A percentile compares a stretch with the other conserved stretches of the same genome.
Conservation (phyloP, 169 alveolate species). For the Pseudocohnilembus persalinus region DNA sequence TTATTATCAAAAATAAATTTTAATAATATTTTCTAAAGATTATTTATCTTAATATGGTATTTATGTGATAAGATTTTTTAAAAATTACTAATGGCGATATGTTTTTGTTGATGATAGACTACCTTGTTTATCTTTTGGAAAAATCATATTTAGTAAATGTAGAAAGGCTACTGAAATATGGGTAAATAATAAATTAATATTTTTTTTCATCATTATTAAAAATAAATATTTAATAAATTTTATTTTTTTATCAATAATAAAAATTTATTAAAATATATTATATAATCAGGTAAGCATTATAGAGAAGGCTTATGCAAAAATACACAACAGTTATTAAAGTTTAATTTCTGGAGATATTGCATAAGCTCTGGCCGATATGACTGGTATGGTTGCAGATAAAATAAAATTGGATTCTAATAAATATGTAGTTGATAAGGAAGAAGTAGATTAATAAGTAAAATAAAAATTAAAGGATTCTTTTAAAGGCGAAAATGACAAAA, state of each 20-base stretch:
- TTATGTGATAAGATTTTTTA: slow-evolving; percentile 64
- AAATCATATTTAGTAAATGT: slow-evolving; percentile 60
- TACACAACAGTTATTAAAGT: slow-evolving; percentile 56
- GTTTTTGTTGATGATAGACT: slow-evolving; percentile 71
- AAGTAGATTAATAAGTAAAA: neutral
- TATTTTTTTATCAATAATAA: too few relatives aligned
- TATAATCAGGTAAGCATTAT: too few relatives aligned
- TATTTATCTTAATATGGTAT: slow-evolving; percentile 52
- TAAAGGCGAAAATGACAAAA: slow-evolving; percentile 2
- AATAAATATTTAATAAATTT: too few relatives aligned
- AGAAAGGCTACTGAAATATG: slow-evolving; percentile 70
- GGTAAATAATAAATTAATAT: too few relatives aligned
- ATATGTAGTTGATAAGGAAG: neutral
- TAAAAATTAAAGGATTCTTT: neutral
- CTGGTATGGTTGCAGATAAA: slow-evolving; percentile 19
- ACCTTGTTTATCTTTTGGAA: slow-evolving; percentile 59
- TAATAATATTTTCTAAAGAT: neutral
- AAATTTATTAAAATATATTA: too few relatives aligned
- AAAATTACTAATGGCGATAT: slow-evolving; percentile 66
- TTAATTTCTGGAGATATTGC: slow-evolving; percentile 39
- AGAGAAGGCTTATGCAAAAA: slow-evolving; percentile 81
- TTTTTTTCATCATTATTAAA: too few relatives aligned
- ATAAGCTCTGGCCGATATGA: slow-evolving; percentile 36
- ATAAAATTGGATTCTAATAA: neutral
- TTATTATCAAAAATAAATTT: too few relatives aligned